These are phyloP conservation scores for Calamus simplicifolius DNA, from an alignment of 176 grass and related monocot species.

Conservation along the genomic window DNA sequence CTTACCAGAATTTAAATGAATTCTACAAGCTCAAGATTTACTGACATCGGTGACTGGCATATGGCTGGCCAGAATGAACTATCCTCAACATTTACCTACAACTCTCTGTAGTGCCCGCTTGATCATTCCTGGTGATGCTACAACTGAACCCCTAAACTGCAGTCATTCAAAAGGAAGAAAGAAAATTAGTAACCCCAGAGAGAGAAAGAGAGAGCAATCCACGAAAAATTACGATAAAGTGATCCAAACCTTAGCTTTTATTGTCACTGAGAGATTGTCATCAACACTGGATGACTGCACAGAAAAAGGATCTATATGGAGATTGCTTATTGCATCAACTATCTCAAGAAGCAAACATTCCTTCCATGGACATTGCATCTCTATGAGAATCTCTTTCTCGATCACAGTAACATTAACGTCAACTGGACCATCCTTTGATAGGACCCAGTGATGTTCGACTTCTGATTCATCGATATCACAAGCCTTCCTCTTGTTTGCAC, in stretches of 20 bases:
- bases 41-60: neutral
- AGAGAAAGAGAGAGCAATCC: neutral
- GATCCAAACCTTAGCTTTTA: constrained; percentile 1
- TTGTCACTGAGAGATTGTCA: neutral
- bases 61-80: neutral
- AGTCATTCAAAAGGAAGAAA: neutral
- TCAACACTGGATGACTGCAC: neutral
- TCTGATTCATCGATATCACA: constrained; percentile 15
- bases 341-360: neutral
- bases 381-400: neutral
- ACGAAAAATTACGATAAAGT: neutral
- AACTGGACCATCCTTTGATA: constrained; percentile 21
- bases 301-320: constrained; percentile 1
- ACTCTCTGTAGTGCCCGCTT: neutral
- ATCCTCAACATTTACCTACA: neutral
- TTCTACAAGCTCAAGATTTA: neutral
- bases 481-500: constrained; percentile 19
- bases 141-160: neutral
- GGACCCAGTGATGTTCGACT: constrained; percentile 24
- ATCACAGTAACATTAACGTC: neutral
- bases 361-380: neutral
- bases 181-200: neutral
- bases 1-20: neutral
- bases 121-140: neutral
- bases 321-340: neutral